Conservation (phyloP, 805 yeast genomes). For the Henningerozyma blattae region DNA sequence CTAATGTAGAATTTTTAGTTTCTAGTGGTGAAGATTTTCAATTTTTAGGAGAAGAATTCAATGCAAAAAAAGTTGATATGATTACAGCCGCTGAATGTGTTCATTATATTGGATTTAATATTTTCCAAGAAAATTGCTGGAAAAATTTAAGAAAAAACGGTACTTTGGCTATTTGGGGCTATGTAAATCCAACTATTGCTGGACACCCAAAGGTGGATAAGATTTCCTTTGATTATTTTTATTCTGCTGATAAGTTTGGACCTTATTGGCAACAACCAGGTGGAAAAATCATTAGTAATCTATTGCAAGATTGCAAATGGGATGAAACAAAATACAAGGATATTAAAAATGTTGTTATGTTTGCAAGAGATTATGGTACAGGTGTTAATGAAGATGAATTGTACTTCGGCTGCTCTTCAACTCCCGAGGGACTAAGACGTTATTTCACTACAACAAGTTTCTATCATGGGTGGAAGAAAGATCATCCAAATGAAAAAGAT, state of each 20-base stretch:
- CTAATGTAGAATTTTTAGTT: slow-evolving; percentile 18
- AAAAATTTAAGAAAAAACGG: slow-evolving; percentile 47
- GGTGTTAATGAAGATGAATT: neutral
- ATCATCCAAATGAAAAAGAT: neutral
- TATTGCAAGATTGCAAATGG: slow-evolving; percentile 31
- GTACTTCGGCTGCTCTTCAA: too few relatives aligned
- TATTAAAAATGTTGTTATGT: slow-evolving; percentile 37
- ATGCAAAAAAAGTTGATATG: slow-evolving; percentile 36
- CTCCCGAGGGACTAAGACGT: neutral
- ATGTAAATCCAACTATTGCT: slow-evolving; percentile 56
- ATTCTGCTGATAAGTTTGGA: slow-evolving; percentile 40
- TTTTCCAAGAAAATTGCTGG: slow-evolving; percentile 38
- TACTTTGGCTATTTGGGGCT: slow-evolving; percentile 68
- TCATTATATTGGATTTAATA: slow-evolving; percentile 68
- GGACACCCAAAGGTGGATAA: slow-evolving; percentile 43
- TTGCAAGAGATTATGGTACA: neutral
- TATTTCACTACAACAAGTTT: neutral
- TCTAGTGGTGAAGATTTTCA: slow-evolving; percentile 18
- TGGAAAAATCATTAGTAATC: neutral
- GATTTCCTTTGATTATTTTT: slow-evolving; percentile 39
- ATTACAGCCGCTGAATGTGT: slow-evolving; percentile 70
- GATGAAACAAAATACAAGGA: slow-evolving; percentile 76
- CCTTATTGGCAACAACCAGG: slow-evolving; percentile 16
- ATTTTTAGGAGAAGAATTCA: slow-evolving; percentile 6
- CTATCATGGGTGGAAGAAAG: neutral